phyloP scores from a whole-genome alignment of 768 basidiomycete genomes.

The Mycena kentingensis region DNA sequence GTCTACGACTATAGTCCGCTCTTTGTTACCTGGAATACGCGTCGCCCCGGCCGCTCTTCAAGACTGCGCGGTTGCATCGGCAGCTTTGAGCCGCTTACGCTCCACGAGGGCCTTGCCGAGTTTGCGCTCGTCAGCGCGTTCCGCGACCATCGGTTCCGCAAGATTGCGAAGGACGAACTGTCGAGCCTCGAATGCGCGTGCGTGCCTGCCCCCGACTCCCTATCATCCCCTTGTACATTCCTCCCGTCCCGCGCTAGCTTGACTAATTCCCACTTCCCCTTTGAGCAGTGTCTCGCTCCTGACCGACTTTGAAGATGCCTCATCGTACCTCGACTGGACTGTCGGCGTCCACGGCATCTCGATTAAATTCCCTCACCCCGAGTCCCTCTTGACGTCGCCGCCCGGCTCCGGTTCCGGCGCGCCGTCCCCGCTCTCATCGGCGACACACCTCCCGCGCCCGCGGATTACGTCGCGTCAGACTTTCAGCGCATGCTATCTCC shows the following conservation, averaged over 20 bases:
- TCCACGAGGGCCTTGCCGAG: constrained; percentile 78
- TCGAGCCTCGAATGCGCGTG: constrained; percentile 85
- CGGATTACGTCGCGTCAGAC: constrained; percentile 55
- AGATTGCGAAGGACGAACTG: constrained; percentile 77
- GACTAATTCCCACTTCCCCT: constrained; percentile 10
- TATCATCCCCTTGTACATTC: neutral
- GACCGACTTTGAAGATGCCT: constrained; percentile 87
- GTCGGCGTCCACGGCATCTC: constrained; percentile 91
- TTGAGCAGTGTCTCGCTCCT: constrained; percentile 84
- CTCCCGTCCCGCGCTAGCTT: neutral
- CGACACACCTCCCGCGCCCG: constrained; percentile 50
- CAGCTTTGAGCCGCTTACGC: constrained; percentile 76
- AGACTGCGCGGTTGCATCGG: constrained; percentile 93
- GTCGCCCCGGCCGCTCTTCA: constrained; percentile 58
- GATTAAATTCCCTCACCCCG: constrained; percentile 84
- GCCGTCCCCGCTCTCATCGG: constrained; percentile 73
- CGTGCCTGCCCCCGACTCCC: constrained; percentile 33
- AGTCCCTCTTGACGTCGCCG: constrained; percentile 48
- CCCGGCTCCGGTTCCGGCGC: constrained; percentile 55
- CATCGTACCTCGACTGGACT: constrained; percentile 90
- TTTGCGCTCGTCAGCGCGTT: constrained; percentile 93
- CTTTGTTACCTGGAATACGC: constrained; percentile 96
- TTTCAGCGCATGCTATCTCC: constrained; percentile 89
- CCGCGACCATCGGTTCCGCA: constrained; percentile 82
- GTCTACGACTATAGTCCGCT: constrained; percentile 60